These are phyloP conservation scores for Euphorbia lathyris DNA, from an alignment of 345 rosid species.

Conservation along the genomic window DNA sequence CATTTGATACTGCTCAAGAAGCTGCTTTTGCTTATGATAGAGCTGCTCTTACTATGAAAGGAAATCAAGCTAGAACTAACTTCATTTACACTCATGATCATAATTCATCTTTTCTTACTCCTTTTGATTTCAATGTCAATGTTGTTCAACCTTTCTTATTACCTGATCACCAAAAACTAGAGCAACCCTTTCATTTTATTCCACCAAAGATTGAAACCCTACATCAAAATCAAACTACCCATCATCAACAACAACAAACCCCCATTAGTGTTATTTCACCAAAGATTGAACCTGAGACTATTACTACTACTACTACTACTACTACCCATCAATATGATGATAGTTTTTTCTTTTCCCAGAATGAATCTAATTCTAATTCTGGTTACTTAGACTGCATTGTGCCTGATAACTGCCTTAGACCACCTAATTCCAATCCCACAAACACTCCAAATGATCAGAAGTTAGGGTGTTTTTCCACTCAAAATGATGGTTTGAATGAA, in stretches of 20 bases:
- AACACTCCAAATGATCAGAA: conserved; percentile 17
- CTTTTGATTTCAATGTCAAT: conserved; percentile 43
- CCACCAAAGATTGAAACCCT: conserved; percentile 28
- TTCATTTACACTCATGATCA: conserved; percentile 57
- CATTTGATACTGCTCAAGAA: conserved; percentile 96
- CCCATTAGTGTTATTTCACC: too few relatives aligned
- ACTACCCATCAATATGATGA: conserved; percentile 25
- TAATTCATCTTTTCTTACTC: conserved; percentile 43
- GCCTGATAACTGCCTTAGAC: conserved; percentile 85
- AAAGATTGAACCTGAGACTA: too few relatives aligned
- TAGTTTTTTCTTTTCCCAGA: conserved; percentile 40
- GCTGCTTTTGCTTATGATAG: conserved; percentile 96
- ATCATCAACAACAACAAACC: too few relatives aligned
- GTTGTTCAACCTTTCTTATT: conserved; percentile 46
- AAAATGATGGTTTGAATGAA: conserved; percentile 10
- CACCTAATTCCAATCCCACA: conserved; percentile 42
- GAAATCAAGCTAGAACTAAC: conserved; percentile 90
- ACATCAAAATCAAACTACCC: conserved; percentile 11
- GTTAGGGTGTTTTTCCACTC: too few relatives aligned
- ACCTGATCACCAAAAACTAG: conserved; percentile 9
- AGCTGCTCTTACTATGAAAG: conserved; percentile 96
- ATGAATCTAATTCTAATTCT: conserved; percentile 52
- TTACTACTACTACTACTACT: too few relatives aligned
- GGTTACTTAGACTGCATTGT: conserved; percentile 95
- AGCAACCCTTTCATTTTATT: conserved; percentile 14